Base-by-base conservation (phyloP, 2,329 filamentous ascomycete species). In the Helicocarpus griseus region DNA sequence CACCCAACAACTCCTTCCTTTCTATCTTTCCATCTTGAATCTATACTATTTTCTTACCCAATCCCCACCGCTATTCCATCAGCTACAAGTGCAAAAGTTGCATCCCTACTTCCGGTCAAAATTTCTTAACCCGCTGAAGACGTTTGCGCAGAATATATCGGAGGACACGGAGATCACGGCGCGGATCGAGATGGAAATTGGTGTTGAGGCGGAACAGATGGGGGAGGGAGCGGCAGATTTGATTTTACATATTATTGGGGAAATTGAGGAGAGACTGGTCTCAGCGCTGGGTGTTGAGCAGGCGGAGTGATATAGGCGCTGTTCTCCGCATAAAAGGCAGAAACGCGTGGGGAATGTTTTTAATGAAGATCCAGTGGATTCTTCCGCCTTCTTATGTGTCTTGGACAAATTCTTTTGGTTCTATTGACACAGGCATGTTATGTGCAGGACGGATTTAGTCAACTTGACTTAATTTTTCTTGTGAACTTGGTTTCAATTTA, bases 41-140 rank as follows among this genome's bases (percentile, higher is more conserved):
- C 73, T 83, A n/a, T 76, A 81, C 58, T 81, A 78, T 58, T 63
- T 82, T 0, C 66, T 82, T 0, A 65, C 80, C 1, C 72, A 71
- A 1, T 78, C 78, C 0, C 60, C 68, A 11, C 66, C 71, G 14
- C 64, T 81, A 1, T 73, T 76, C 29, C 60, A 69, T 19, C 61
- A 61, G 1, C 65, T 82, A 0, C 71, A 74, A 31, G 69, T 82
- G 2, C 60, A 62, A 21, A 65, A 66, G 53, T 63, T 65, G 0
- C 57, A 65, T 22, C 48, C 58, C 2, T 64, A 58, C 50, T 69
- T 72, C 57, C 64, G 60, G 14, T 57, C 51, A 14, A 57, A 63
- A 7, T 68, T 68, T 28, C 55, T 68, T 0, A 54, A 54, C 6
- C 69, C 65, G 1, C 56, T 72, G 19, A 65, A 64, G 33, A 31